These are phyloP conservation scores for Vitis amurensis DNA, from an alignment of 164 flowering plant species.

Conservation along the genomic window DNA sequence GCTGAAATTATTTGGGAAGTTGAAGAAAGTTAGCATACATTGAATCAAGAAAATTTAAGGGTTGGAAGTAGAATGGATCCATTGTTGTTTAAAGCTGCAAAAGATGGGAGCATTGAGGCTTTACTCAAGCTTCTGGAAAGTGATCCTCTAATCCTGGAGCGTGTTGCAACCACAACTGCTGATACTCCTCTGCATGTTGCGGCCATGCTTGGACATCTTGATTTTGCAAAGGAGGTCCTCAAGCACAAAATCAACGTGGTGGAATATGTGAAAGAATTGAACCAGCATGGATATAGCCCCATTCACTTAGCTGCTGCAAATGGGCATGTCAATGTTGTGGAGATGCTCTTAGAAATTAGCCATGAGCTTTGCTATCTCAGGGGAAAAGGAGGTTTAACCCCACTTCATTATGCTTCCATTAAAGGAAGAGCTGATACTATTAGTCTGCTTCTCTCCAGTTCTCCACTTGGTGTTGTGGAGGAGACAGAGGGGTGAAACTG, in stretches of 20 bases:
- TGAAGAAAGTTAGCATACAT: too few species aligned
- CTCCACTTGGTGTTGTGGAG: not conserved
- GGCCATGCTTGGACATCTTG: not conserved
- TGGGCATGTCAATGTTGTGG: not conserved
- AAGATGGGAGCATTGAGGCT: not conserved
- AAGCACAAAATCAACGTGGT: too few species aligned
- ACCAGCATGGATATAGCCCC: not conserved
- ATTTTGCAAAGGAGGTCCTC: not conserved
- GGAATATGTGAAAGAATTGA: not conserved
- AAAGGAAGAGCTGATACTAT: too few species aligned
- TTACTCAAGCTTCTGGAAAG: not conserved
- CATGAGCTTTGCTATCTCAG: too few species aligned
- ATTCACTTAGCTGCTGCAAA: not conserved
- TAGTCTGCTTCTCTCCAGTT: not conserved
- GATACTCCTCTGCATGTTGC: conserved; percentile 12
- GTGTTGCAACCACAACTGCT: not conserved
- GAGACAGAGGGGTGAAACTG: too few species aligned
- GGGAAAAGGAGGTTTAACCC: too few species aligned
- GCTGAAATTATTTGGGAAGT: too few species aligned
- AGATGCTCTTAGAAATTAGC: not conserved
- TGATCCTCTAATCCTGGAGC: conserved; percentile 4
- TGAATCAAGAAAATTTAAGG: too few species aligned
- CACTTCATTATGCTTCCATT: too few species aligned
- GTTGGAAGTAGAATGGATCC: not conserved
- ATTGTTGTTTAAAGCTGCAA: not conserved